A percentile compares a stretch with the other conserved stretches of the same genome.
These are phyloP conservation scores for Sarcodon aspratus DNA, from an alignment of 768 basidiomycete genomes.

Conservation along the genomic window DNA sequence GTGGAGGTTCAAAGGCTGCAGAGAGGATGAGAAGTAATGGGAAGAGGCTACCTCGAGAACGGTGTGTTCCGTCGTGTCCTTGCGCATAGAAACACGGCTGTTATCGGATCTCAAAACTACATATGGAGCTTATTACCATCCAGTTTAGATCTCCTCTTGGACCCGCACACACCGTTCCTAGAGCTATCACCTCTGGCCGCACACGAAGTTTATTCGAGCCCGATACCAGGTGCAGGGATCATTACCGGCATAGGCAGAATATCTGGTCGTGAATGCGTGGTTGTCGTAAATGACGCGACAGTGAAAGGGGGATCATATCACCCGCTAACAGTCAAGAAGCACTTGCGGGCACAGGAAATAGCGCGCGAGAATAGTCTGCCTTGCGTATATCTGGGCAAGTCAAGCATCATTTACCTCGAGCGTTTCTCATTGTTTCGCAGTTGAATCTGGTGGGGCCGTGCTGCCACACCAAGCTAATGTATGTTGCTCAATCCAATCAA, in stretches of 20 bases:
- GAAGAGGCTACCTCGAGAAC: constrained; percentile 75
- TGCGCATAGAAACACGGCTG: background rate
- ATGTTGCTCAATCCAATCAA: constrained; percentile 4
- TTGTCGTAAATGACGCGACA: constrained; percentile 91
- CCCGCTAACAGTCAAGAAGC: constrained; percentile 91
- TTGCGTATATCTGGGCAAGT: constrained; percentile 83
- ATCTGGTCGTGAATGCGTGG: constrained; percentile 71
- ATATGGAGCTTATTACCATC: background rate
- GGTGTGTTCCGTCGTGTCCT: constrained; percentile 32
- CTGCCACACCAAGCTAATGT: constrained; percentile 87
- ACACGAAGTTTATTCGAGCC: constrained; percentile 72
- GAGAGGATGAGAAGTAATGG: constrained; percentile 68
- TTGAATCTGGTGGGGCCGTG: constrained; percentile 91
- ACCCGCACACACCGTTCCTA: constrained; percentile 81
- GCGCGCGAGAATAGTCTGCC: constrained; percentile 86
- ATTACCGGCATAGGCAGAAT: constrained; percentile 73
- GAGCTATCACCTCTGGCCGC: constrained; percentile 83
- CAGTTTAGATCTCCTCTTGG: constrained; percentile 66
- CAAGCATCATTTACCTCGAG: constrained; percentile 3
- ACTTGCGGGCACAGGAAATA: constrained; percentile 87
- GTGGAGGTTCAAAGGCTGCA: constrained; percentile 67
- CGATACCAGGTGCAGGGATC: constrained; percentile 81
- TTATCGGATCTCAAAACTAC: background rate
- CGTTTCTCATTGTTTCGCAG: constrained; percentile 23
- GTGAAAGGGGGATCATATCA: constrained; percentile 92